Conservation (phyloP, 352 stramenopile species). For the Halophytophthora batemanensis region DNA sequence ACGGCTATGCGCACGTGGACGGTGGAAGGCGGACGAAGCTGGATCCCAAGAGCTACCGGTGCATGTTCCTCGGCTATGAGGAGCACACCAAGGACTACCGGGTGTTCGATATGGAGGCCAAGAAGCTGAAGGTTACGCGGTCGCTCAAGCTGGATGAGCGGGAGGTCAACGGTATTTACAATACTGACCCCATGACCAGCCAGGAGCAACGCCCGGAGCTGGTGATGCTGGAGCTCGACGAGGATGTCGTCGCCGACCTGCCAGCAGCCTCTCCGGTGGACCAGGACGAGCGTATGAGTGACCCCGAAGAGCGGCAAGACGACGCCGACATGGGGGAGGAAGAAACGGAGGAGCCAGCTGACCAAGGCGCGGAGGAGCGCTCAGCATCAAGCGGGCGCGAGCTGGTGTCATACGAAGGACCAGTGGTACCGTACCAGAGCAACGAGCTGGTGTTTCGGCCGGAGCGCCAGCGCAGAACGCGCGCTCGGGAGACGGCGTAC, state of each 20-base stretch:
- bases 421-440: background rate
- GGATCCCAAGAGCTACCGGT: conserved; percentile 21
- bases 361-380: background rate
- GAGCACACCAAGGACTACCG: conserved; percentile 15
- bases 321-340: background rate
- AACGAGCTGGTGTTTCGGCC: conserved; percentile 4
- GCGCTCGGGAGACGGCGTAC: background rate
- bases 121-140: conserved; percentile 11
- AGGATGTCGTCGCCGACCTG: too few species aligned
- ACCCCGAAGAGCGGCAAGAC: background rate
- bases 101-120: conserved; percentile 11
- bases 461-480: background rate
- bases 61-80: conserved; percentile 19
- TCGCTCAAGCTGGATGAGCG: conserved; percentile 17
- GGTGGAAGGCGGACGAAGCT: conserved; percentile 18
- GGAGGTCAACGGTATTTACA: conserved; percentile 13
- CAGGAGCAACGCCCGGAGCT: conserved; percentile 1
- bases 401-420: conserved; percentile 2
- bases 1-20: conserved; percentile 20
- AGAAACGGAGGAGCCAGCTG: conserved; percentile 5
- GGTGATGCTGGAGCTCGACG: too few species aligned
- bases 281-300: too few species aligned
- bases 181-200: background rate
- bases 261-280: too few species aligned
- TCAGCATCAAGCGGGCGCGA: background rate